Percentiles rank a stretch among this genome's conserved stretches.
phyloP scores from a whole-genome alignment of 352 stramenopile species.

The Pythium biforme region DNA sequence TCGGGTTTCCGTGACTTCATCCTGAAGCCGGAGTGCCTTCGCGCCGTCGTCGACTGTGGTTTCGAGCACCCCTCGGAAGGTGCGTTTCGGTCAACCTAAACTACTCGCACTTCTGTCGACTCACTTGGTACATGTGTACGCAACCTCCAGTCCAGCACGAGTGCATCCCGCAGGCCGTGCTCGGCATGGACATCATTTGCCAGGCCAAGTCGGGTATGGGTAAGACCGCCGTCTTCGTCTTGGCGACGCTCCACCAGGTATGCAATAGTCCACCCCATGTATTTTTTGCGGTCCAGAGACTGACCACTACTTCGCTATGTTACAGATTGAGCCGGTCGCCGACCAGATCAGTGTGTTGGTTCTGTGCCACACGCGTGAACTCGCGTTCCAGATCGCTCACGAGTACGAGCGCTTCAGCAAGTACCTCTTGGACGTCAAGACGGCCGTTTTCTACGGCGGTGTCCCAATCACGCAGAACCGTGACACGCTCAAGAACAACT shows the following conservation, averaged over 20 bases:
- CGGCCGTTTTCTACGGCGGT: constrained; percentile 96
- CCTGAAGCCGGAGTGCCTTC: constrained; percentile 98
- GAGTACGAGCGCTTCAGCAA: constrained; percentile 99
- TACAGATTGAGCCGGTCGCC: constrained; percentile 84
- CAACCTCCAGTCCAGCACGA: constrained; percentile 93
- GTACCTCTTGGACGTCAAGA: constrained; percentile 97
- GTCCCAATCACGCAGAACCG: constrained; percentile 95
- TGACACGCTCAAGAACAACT: constrained; percentile 96
- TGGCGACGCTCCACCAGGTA: constrained; percentile 99
- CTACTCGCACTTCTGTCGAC: not conserved
- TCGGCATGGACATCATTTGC: constrained; percentile 99
- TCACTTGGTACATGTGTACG: not conserved
- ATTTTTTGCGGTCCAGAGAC: not conserved
- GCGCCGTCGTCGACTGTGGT: constrained; percentile 98
- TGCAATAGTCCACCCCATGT: not conserved
- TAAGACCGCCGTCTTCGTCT: constrained; percentile 99
- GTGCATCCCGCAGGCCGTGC: constrained; percentile 98
- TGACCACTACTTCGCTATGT: not conserved
- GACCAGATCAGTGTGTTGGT: constrained; percentile 96
- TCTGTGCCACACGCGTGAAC: constrained; percentile 99
- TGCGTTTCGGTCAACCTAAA: constrained; percentile 19
- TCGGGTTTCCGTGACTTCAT: constrained; percentile 99
- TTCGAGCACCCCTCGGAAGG: constrained; percentile 99
- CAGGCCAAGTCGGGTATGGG: constrained; percentile 99
- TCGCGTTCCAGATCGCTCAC: constrained; percentile 99